Evolutionary conservation across 495 filamentous ascomycete genomes (phyloP).

Genomic region (Trichoderma reesei): DNA sequence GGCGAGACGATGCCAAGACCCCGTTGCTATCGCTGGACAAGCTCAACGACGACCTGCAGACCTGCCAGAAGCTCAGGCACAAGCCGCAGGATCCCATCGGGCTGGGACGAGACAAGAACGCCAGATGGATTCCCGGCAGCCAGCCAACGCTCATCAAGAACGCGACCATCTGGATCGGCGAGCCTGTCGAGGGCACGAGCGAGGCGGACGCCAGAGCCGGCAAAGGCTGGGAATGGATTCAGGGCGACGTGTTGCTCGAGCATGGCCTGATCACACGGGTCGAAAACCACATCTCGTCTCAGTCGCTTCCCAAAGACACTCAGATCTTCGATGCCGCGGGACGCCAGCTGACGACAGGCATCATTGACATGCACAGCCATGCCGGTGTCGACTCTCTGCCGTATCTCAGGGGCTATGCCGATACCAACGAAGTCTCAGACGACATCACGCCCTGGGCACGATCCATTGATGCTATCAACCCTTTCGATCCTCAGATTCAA

Average conservation of each 20-base stretch:
- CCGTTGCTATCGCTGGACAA: constrained; percentile 27
- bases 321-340: constrained; percentile 44
- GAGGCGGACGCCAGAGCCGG: constrained; percentile 33
- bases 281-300: constrained; percentile 22
- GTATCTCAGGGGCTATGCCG: constrained; percentile 29
- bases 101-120: constrained; percentile 35
- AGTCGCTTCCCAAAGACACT: constrained; percentile 24
- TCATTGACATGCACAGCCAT: constrained; percentile 62
- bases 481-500: constrained; percentile 42
- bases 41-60: constrained; percentile 28
- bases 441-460: constrained; percentile 49
- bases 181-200: constrained; percentile 31
- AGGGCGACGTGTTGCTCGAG: constrained; percentile 38
- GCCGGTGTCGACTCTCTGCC: constrained; percentile 37
- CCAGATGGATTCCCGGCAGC: constrained; percentile 33
- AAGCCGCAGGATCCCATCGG: constrained; percentile 36
- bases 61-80: constrained; percentile 29
- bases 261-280: constrained; percentile 39
- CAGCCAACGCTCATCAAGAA: constrained; percentile 41
- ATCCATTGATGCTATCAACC: constrained; percentile 44
- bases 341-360: constrained; percentile 49
- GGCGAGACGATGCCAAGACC: neutral
- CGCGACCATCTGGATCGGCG: constrained; percentile 44
- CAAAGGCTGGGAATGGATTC: constrained; percentile 34
- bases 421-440: constrained; percentile 41